Evolutionary conservation across 1,139 yeast genomes (phyloP).

Genomic region (Hanseniaspora gamundiae): DNA sequence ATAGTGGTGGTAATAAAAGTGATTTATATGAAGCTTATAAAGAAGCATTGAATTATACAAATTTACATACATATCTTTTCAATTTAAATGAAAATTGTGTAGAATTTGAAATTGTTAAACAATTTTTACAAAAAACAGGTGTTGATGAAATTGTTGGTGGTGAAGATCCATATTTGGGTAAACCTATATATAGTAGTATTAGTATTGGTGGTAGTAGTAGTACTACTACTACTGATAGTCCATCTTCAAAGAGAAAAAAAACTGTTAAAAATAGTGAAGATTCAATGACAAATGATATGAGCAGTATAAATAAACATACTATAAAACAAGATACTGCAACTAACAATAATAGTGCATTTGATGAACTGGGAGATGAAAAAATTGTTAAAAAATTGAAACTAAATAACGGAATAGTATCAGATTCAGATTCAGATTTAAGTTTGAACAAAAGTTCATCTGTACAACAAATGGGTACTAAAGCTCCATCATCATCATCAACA

Average conservation of each 20-base stretch:
- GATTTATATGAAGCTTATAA: constrained; percentile 21
- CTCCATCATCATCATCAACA: too few relatives aligned
- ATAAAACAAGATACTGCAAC: too few relatives aligned
- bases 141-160: constrained; percentile 14
- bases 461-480: too few relatives aligned
- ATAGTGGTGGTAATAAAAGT: constrained; percentile 9
- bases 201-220: neutral
- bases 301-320: too few relatives aligned
- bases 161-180: constrained; percentile 20
- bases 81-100: constrained; percentile 16
- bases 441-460: too few relatives aligned
- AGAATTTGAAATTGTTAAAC: constrained; percentile 10
- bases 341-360: too few relatives aligned
- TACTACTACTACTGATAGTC: neutral
- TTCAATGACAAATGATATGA: neutral
- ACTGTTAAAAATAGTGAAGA: neutral
- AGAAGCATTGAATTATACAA: constrained; percentile 18
- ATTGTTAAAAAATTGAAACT: neutral
- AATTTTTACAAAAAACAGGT: constrained; percentile 6
- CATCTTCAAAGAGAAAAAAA: constrained; percentile 1
- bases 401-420: neutral
- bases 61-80: constrained; percentile 17
- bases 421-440: neutral
- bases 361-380: neutral
- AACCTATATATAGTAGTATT: constrained; percentile 1